Conservation (phyloP, 495 filamentous ascomycete genomes). For the Antarctomyces pellizariae region DNA sequence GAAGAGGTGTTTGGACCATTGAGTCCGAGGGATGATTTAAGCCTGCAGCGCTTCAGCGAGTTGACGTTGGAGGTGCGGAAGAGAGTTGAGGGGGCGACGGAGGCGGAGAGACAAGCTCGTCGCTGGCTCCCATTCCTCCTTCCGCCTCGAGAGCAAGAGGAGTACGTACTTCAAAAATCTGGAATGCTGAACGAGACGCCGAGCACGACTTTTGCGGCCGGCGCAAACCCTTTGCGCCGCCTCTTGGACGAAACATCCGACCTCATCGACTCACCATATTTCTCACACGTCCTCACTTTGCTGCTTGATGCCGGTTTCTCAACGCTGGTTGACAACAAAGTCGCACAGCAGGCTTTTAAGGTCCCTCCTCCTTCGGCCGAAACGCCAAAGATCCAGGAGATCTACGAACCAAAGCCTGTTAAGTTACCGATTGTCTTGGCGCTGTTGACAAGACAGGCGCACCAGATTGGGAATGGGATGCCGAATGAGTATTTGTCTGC, state of each 20-base stretch:
- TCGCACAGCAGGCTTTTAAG: conserved; percentile 58
- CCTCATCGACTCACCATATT: conserved; percentile 79
- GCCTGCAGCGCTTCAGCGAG: conserved; percentile 49
- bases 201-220: conserved; percentile 14
- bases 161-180: conserved; percentile 59
- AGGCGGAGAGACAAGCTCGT: conserved; percentile 32
- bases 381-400: conserved; percentile 18
- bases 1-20: conserved; percentile 65
- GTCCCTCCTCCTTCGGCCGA: conserved; percentile 22
- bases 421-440: conserved; percentile 79
- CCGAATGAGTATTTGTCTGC: conserved; percentile 72
- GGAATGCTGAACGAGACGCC: conserved; percentile 38
- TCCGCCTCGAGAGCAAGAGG: conserved; percentile 53
- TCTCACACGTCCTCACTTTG: conserved; percentile 57
- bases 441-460: conserved; percentile 68
- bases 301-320: conserved; percentile 77
- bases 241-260: conserved; percentile 94
- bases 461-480: conserved; percentile 64
- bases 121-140: conserved; percentile 76
- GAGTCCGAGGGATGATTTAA: conserved; percentile 73
- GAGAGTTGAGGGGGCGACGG: conserved; percentile 57
- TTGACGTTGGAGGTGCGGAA: conserved; percentile 56
- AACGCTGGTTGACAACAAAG: conserved; percentile 52
- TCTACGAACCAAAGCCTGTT: conserved; percentile 25
- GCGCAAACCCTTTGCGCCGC: conserved; percentile 41